Evolutionary conservation across 1,139 yeast species (phyloP).

Genomic region (Geotrichum aggregatum): DNA sequence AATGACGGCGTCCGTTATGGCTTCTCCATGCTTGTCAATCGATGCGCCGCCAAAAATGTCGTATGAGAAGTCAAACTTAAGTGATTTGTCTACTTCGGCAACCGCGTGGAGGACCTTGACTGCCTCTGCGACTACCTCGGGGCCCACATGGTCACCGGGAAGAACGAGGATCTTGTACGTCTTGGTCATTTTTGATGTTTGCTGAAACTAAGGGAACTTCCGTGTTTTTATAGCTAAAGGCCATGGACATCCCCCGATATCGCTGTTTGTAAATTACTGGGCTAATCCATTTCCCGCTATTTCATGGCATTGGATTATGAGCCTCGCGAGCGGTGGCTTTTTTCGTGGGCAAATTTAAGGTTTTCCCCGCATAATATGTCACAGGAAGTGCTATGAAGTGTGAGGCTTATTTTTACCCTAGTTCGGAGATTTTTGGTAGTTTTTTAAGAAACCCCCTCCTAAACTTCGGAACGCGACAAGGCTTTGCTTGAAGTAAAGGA

Average conservation of each 20-base stretch:
- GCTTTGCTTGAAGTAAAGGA: too few species aligned
- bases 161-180: slow-evolving; percentile 65
- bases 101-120: slow-evolving; percentile 74
- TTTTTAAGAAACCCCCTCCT: background rate
- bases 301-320: too few species aligned
- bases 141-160: slow-evolving; percentile 92
- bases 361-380: slow-evolving; percentile 4
- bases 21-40: slow-evolving; percentile 82
- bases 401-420: background rate
- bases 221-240: too few species aligned
- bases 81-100: slow-evolving; percentile 40
- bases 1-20: slow-evolving; percentile 72
- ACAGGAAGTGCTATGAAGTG: background rate
- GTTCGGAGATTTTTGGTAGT: background rate
- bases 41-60: slow-evolving; percentile 92
- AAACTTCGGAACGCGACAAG: too few species aligned
- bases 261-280: too few species aligned
- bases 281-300: too few species aligned
- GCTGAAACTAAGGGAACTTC: too few species aligned
- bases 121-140: slow-evolving; percentile 77
- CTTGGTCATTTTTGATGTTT: background rate
- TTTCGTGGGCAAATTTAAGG: background rate
- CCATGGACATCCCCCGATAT: too few species aligned
- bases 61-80: slow-evolving; percentile 55
- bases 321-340: too few species aligned